A percentile compares a stretch with the other conserved stretches of the same genome.
Conservation (phyloP, 2,329 filamentous ascomycete species). For the Xylaria sp. region DNA sequence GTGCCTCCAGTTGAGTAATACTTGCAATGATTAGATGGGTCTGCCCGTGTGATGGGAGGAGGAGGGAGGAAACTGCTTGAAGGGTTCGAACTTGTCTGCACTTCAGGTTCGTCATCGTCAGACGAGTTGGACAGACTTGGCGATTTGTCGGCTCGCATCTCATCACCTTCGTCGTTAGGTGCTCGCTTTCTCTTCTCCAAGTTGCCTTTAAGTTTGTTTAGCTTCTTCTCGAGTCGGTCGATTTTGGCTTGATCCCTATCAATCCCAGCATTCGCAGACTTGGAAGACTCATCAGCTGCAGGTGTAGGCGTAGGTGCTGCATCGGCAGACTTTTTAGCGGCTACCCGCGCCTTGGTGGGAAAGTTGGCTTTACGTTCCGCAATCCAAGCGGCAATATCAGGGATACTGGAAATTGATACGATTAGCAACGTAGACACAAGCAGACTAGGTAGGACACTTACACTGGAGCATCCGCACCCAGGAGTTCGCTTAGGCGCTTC, state of each 20-base stretch:
- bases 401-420: slow-evolving; percentile 38
- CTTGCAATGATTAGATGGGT: slow-evolving; percentile 62
- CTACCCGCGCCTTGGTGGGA: slow-evolving; percentile 68
- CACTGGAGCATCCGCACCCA: slow-evolving; percentile 52
- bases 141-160: slow-evolving; percentile 48
- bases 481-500: slow-evolving; percentile 48
- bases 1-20: slow-evolving; percentile 64
- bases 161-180: slow-evolving; percentile 61
- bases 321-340: slow-evolving; percentile 54
- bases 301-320: slow-evolving; percentile 52
- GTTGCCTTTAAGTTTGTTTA: slow-evolving; percentile 66
- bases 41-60: slow-evolving; percentile 49
- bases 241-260: slow-evolving; percentile 43
- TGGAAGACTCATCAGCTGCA: slow-evolving; percentile 46
- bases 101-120: slow-evolving; percentile 55
- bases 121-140: slow-evolving; percentile 43
- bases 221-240: slow-evolving; percentile 57
- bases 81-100: slow-evolving; percentile 46
- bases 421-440: slow-evolving; percentile 13
- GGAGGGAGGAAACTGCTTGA: slow-evolving; percentile 36
- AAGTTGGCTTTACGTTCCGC: slow-evolving; percentile 73
- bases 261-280: slow-evolving; percentile 44
- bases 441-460: slow-evolving; percentile 34
- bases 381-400: slow-evolving; percentile 74
- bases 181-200: slow-evolving; percentile 62